Evolutionary conservation across 345 rosid genomes (phyloP), one percentile per base, ranked within the genome.

Genomic region (Populus tremula): DNA sequence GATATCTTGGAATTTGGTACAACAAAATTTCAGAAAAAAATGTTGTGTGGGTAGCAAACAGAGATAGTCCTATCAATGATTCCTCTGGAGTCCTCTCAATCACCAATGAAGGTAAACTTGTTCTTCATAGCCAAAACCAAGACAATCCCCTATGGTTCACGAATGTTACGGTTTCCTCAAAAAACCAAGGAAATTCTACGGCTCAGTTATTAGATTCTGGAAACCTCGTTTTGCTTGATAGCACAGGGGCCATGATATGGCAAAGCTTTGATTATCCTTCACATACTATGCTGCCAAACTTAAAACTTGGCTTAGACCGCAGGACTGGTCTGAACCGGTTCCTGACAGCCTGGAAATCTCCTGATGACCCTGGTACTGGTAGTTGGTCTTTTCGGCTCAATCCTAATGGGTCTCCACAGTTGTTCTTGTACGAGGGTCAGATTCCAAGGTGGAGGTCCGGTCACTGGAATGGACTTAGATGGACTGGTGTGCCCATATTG

Each of bases 221-320:
- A 27, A 85, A 85, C 65, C 65, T 82, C 3, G 50, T 85, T 2
- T 69, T 82, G 36, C 20, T 35, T 7, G 72, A 12, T 14, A 64
- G 21, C 21, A 49, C 1, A 2, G 0, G 50, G 8, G 35, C 12
- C 4, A 21, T 75, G 35, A 0, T 76, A 11, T 84, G 86, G 84
- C 86, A 86, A 59, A 86, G 85, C 64, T 86, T 84, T 53, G 84
- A 84, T 78, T 27, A 75, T 35, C 89, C 86, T 0, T 73, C 87
- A 0, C 49, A 82, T 36, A 78, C 79, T 1, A 0, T 79, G 23
- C 53, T 86, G 0, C 80, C 78, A 27, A 1, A 27, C 27, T 27
- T 27, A 27, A 27, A 27, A 27, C 27, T 69, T 3, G 85, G 87
- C 43, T 17, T 69, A 68, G 61, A 82, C 25, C 38, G 11, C 3